Percentiles rank a stretch among this genome's conserved stretches.
Evolutionary conservation across 805 yeast species (phyloP).

Genomic region (Barnettozyma sucrosica): DNA sequence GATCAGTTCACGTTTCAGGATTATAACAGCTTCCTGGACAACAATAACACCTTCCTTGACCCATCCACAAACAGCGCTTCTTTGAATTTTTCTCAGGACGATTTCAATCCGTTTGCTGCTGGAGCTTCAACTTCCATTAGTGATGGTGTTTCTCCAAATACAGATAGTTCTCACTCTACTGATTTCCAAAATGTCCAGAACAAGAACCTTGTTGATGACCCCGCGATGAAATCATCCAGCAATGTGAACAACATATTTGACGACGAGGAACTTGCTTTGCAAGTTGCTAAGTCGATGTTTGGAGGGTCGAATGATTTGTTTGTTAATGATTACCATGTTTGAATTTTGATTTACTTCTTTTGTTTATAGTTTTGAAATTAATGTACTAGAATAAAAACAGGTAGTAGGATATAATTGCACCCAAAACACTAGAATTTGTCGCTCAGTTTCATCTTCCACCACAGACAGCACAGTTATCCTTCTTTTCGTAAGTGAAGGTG

Average conservation of each 20-base stretch:
- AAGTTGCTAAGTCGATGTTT: slow-evolving; percentile 26
- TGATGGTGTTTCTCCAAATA: slow-evolving; percentile 5
- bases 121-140: slow-evolving; percentile 7
- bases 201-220: not conserved
- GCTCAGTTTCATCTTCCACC: slow-evolving; percentile 34
- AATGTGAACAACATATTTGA: not conserved
- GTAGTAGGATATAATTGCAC: no score
- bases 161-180: not conserved
- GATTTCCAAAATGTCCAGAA: not conserved
- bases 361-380: not conserved
- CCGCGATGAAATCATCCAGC: not conserved
- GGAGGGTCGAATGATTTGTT: slow-evolving; percentile 12
- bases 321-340: not conserved
- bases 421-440: not conserved
- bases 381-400: not conserved
- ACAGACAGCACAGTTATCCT: slow-evolving; percentile 71
- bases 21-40: slow-evolving; percentile 3
- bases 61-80: not conserved
- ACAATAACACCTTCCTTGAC: not conserved
- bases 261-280: slow-evolving; percentile 23
- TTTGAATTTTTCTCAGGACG: not conserved
- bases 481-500: slow-evolving; percentile 57
- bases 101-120: not conserved
- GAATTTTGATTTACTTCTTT: not conserved
- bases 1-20: slow-evolving; percentile 10